A percentile compares a stretch with the other conserved stretches of the same genome.
phyloP scores from a whole-genome alignment of 2,329 filamentous ascomycete genomes.

The Alternaria brassicae region DNA sequence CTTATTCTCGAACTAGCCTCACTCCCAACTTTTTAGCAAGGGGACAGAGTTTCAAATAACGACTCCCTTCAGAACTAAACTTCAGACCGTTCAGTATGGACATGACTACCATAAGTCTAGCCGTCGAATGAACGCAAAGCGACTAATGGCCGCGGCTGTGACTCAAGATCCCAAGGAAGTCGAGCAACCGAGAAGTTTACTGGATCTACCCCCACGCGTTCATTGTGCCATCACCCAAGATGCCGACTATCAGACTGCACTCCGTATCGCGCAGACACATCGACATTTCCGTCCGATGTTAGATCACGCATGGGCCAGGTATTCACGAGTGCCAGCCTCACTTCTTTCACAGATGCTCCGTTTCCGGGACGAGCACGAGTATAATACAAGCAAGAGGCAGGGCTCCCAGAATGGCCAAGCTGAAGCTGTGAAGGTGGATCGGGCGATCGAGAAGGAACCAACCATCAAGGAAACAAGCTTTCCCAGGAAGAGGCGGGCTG shows the following conservation, averaged over 20 bases:
- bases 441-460: neutral
- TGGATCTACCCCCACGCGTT: neutral
- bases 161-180: neutral
- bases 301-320: neutral
- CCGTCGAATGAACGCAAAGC: neutral
- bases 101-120: neutral
- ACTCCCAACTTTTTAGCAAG: neutral
- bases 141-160: neutral
- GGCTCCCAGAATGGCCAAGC: neutral
- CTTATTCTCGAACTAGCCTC: neutral
- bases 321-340: too few species aligned
- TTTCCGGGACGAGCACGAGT: neutral
- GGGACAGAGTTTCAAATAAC: neutral
- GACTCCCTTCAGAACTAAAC: neutral
- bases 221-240: neutral
- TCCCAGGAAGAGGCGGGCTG: neutral
- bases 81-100: neutral
- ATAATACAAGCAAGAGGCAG: neutral
- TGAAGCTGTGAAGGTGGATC: neutral
- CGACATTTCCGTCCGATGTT: neutral
- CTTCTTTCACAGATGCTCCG: neutral
- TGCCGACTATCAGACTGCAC: neutral
- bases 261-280: neutral
- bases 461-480: neutral
- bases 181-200: neutral